Percentiles rank a stretch among this genome's conserved stretches.
Conservation (phyloP, 768 basidiomycete genomes). For the Grammothele lineata region DNA sequence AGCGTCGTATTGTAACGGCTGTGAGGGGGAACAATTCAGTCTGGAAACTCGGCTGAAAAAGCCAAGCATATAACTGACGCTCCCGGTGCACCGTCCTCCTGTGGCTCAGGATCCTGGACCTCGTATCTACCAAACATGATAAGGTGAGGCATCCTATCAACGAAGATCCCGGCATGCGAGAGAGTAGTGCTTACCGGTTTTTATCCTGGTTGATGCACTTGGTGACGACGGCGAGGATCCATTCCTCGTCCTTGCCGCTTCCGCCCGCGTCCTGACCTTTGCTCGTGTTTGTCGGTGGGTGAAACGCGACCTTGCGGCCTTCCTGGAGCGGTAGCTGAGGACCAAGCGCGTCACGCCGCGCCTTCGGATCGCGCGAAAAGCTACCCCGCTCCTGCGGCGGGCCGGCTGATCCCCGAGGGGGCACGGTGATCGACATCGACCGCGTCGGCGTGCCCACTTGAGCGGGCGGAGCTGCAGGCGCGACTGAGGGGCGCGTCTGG, state of each 20-base stretch:
- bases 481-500: slow-evolving; percentile 68
- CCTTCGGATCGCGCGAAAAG: slow-evolving; percentile 63
- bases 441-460: slow-evolving; percentile 27
- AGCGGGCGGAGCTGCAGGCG: slow-evolving; percentile 40
- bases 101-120: slow-evolving; percentile 81
- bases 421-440: slow-evolving; percentile 53
- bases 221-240: slow-evolving; percentile 79
- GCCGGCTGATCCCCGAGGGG: slow-evolving; percentile 53
- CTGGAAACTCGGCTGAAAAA: not conserved
- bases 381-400: slow-evolving; percentile 44
- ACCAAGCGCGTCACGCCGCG: slow-evolving; percentile 55
- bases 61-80: slow-evolving; percentile 27
- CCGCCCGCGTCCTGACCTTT: slow-evolving; percentile 52
- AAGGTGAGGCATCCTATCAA: too few relatives aligned
- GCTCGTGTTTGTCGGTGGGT: slow-evolving; percentile 49
- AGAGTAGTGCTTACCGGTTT: slow-evolving; percentile 57
- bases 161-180: too few relatives aligned
- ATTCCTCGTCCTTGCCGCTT: slow-evolving; percentile 43
- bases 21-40: not conserved
- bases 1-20: slow-evolving; percentile 70
- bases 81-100: slow-evolving; percentile 75
- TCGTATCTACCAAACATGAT: slow-evolving; percentile 60
- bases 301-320: slow-evolving; percentile 80
- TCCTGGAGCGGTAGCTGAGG: slow-evolving; percentile 66
- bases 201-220: slow-evolving; percentile 70